Evolutionary conservation across 352 stramenopile species (phyloP).

Genomic region (Hyphochytrium catenoides): DNA sequence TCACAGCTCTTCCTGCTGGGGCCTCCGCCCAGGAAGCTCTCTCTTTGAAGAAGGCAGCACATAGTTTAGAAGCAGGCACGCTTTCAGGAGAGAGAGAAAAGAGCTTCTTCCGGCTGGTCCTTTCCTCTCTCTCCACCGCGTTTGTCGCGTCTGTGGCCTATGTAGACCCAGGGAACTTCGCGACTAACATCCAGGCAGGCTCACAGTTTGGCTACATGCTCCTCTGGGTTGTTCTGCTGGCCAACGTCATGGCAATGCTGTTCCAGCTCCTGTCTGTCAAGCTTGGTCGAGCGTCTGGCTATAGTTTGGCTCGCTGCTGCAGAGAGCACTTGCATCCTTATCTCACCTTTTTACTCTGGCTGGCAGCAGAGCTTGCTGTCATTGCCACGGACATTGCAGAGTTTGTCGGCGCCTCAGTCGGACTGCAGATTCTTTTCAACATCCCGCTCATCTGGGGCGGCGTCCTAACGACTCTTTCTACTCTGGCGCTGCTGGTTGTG

Average conservation of each 20-base stretch:
- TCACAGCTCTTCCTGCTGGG: too few species aligned
- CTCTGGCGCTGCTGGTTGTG: slow-evolving; percentile 3
- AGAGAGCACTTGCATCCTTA: neutral
- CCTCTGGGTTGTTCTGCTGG: slow-evolving; percentile 10
- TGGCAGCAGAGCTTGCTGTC: slow-evolving; percentile 3
- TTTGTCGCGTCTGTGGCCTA: slow-evolving; percentile 8
- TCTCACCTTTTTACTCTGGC: slow-evolving; percentile 2
- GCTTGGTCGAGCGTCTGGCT: slow-evolving; percentile 4
- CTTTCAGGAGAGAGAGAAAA: too few species aligned
- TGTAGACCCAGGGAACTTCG: slow-evolving; percentile 7
- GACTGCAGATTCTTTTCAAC: slow-evolving; percentile 3
- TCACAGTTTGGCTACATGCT: slow-evolving; percentile 5
- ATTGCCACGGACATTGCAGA: slow-evolving; percentile 7
- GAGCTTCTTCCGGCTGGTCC: slow-evolving; percentile 1
- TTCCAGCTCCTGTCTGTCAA: slow-evolving; percentile 7
- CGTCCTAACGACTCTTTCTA: slow-evolving; percentile 3
- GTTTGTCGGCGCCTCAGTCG: slow-evolving; percentile 5
- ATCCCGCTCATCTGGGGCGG: slow-evolving; percentile 5
- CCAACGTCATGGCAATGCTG: slow-evolving; percentile 10
- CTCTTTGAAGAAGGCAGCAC: too few species aligned
- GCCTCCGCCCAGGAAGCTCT: too few species aligned
- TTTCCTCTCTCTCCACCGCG: slow-evolving; percentile 3
- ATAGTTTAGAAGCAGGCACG: too few species aligned
- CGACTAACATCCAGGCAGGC: slow-evolving; percentile 6
- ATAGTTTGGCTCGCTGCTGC: slow-evolving; percentile 4